phyloP scores from a whole-genome alignment of 805 yeast genomes.

The Pichia cabralensis region DNA sequence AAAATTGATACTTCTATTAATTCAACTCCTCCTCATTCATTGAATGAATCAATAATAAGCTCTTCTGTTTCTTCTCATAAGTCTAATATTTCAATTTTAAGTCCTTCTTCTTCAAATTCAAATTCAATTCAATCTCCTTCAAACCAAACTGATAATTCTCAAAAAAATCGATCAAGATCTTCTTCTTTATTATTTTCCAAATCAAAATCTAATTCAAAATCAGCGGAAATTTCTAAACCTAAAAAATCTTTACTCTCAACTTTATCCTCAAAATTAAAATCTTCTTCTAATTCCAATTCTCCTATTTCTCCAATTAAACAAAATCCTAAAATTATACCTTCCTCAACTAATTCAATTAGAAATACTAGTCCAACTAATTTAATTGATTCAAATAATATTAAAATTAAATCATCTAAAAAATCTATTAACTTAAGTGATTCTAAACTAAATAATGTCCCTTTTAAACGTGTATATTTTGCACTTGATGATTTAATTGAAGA shows the following conservation, averaged over 20 bases:
- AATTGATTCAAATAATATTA: too few species aligned
- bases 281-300: constrained; percentile 7
- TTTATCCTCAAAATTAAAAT: constrained; percentile 26
- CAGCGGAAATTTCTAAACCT: constrained; percentile 5
- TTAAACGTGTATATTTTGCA: constrained; percentile 43
- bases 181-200: constrained; percentile 5
- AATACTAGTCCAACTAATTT: too few species aligned
- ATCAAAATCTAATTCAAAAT: too few species aligned
- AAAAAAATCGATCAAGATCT: constrained; percentile 4
- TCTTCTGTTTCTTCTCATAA: neutral
- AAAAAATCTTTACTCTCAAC: constrained; percentile 25
- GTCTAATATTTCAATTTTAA: neutral
- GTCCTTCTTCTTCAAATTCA: neutral
- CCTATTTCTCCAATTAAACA: neutral
- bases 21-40: neutral
- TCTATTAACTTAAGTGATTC: neutral
- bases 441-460: constrained; percentile 22
- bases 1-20: neutral
- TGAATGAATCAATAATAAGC: neutral
- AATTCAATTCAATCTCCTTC: neutral
- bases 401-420: neutral
- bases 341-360: neutral
- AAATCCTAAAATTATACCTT: neutral
- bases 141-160: too few species aligned
- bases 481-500: constrained; percentile 37